Evolutionary conservation across 106 monocot species (phyloP).

Genomic region (Dioscorea dumetorum): DNA sequence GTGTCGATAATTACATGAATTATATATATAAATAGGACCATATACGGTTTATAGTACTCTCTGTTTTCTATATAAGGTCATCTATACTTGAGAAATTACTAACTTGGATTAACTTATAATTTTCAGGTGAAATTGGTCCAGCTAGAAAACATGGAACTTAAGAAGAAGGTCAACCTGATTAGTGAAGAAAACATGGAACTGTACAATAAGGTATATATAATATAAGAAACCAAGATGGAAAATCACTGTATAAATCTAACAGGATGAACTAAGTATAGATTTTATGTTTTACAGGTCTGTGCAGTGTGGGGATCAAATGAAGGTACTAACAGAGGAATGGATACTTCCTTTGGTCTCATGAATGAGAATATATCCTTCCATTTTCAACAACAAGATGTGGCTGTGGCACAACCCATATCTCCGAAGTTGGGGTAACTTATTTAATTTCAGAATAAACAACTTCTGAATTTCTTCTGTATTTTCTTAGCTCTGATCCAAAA

Average conservation of each 20-base stretch:
- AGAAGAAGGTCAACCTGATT: constrained; percentile 34
- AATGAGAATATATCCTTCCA: constrained; percentile 25
- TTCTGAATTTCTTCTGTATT: neutral
- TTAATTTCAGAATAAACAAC: neutral
- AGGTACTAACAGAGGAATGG: constrained; percentile 14
- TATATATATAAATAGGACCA: too few species aligned
- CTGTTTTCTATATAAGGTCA: neutral
- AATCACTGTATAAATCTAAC: neutral
- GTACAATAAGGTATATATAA: constrained; percentile 28
- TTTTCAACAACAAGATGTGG: constrained; percentile 44
- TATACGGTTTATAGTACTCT: too few species aligned
- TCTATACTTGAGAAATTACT: neutral
- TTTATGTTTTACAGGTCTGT: constrained; percentile 30
- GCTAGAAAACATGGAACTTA: constrained; percentile 52
- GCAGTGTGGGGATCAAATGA: constrained; percentile 30
- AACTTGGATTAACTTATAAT: neutral
- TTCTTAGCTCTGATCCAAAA: too few species aligned
- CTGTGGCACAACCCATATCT: constrained; percentile 15
- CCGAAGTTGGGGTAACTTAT: constrained; percentile 50
- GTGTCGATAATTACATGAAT: too few species aligned
- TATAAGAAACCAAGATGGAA: neutral
- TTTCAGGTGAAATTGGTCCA: constrained; percentile 40
- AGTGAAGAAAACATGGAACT: constrained; percentile 42
- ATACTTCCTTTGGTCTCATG: constrained; percentile 3
- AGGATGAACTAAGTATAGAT: neutral